A percentile compares a stretch with the other conserved stretches of the same genome.
Conservation (phyloP, 345 rosid genomes). For the Hibiscus syriacus region DNA sequence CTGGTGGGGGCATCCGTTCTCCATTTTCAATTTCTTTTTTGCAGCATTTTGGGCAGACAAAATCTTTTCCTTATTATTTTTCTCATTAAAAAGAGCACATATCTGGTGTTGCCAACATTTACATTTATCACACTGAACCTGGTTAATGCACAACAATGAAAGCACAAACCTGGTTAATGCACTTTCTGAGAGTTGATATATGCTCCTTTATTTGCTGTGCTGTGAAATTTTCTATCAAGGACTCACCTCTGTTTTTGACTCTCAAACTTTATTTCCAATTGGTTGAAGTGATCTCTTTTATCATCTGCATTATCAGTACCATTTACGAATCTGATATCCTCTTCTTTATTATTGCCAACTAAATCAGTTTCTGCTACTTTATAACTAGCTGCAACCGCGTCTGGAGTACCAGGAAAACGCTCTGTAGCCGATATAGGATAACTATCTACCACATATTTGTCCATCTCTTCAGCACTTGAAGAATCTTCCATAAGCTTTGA, state of each 20-base stretch:
- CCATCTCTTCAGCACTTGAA: neutral
- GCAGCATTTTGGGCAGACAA: slow-evolving; percentile 49
- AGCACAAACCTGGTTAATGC: slow-evolving; percentile 26
- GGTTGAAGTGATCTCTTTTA: too few species aligned
- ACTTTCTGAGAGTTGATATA: slow-evolving; percentile 30
- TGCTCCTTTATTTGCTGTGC: slow-evolving; percentile 39
- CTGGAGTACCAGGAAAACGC: slow-evolving; percentile 2
- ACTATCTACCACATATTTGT: too few species aligned
- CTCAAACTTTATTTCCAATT: too few species aligned
- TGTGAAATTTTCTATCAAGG: slow-evolving; percentile 36
- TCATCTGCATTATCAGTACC: too few species aligned
- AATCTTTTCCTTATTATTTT: slow-evolving; percentile 29
- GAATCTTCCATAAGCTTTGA: slow-evolving; percentile 6
- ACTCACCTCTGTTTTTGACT: slow-evolving; percentile 26
- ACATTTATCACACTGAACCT: slow-evolving; percentile 52
- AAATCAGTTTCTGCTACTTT: neutral
- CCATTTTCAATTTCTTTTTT: slow-evolving; percentile 30
- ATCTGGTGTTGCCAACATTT: slow-evolving; percentile 55
- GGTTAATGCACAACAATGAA: slow-evolving; percentile 9
- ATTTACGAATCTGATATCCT: slow-evolving; percentile 5
- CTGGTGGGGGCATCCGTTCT: slow-evolving; percentile 6
- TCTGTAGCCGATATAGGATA: too few species aligned
- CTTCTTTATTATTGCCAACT: slow-evolving; percentile 4
- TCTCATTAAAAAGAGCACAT: slow-evolving; percentile 52
- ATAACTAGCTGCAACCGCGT: slow-evolving; percentile 8